phyloP scores from a whole-genome alignment of 2,329 filamentous ascomycete genomes.

The Cladosporium sp. region DNA sequence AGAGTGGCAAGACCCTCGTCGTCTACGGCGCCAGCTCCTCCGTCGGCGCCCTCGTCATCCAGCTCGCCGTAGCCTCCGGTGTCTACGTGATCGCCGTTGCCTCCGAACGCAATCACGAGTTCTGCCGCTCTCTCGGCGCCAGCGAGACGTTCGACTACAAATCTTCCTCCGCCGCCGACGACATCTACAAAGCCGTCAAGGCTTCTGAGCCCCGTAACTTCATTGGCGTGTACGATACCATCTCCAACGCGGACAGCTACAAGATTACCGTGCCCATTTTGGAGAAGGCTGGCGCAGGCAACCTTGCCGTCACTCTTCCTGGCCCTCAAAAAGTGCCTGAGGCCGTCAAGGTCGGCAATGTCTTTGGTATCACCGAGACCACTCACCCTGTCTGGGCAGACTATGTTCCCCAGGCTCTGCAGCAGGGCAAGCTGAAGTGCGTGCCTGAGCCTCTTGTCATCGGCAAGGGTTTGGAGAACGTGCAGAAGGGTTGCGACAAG shows the following conservation, averaged over 20 bases:
- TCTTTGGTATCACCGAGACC: conserved; percentile 26
- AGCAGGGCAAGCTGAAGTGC: conserved; percentile 28
- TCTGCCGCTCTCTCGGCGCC: conserved; percentile 21
- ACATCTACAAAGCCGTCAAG: conserved; percentile 21
- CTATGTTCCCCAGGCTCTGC: conserved; percentile 32
- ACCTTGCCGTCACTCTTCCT: conserved; percentile 18
- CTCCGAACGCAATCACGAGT: conserved; percentile 31
- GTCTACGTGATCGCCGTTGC: conserved; percentile 32
- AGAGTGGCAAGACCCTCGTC: conserved; percentile 35
- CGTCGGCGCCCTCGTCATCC: conserved; percentile 32
- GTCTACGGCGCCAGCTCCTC: conserved; percentile 36
- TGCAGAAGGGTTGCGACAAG: conserved; percentile 29
- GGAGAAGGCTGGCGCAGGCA: conserved; percentile 27
- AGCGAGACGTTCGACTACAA: conserved; percentile 14
- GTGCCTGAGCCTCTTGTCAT: conserved; percentile 36
- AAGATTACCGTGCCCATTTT: conserved; percentile 21
- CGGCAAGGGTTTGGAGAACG: conserved; percentile 33
- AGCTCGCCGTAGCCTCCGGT: conserved; percentile 35
- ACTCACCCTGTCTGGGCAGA: conserved; percentile 25
- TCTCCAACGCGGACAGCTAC: conserved; percentile 23
- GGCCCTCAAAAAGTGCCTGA: conserved; percentile 20
- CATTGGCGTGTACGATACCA: conserved; percentile 40
- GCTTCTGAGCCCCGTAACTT: conserved; percentile 31
- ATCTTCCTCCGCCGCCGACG: conserved; percentile 1
- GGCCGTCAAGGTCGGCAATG: conserved; percentile 24